Evolutionary conservation across 805 yeast species (phyloP).

Genomic region (Wickerhamomyces subpelliculosus): DNA sequence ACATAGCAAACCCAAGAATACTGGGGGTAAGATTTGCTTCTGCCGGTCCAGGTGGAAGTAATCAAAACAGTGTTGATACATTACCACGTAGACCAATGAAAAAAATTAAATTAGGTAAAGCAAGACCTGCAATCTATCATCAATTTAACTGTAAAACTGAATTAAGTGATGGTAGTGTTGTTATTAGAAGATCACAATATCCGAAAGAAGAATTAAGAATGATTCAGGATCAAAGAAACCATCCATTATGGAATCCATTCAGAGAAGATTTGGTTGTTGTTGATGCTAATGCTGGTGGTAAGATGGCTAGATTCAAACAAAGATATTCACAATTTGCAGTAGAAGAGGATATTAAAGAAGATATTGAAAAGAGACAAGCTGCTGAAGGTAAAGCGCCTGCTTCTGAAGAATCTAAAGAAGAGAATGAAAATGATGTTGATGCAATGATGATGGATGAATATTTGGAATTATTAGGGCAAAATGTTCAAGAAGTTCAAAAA

Average conservation of each 20-base stretch:
- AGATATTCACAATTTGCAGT: slow-evolving; percentile 49
- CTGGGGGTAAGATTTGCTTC: background rate
- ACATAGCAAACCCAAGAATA: background rate
- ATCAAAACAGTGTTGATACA: slow-evolving; percentile 14
- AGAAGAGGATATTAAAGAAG: slow-evolving; percentile 25
- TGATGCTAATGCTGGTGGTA: slow-evolving; percentile 82
- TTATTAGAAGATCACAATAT: slow-evolving; percentile 73
- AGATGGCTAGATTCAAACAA: slow-evolving; percentile 65
- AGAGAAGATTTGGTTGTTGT: slow-evolving; percentile 67
- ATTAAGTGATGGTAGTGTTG: slow-evolving; percentile 89
- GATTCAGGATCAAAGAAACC: slow-evolving; percentile 84
- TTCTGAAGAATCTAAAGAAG: slow-evolving; percentile 2
- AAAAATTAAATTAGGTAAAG: slow-evolving; percentile 70
- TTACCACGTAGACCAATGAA: slow-evolving; percentile 52
- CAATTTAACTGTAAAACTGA: slow-evolving; percentile 88
- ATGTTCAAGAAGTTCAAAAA: slow-evolving; percentile 45
- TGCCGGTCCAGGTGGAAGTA: too few species aligned
- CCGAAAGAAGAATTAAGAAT: slow-evolving; percentile 84
- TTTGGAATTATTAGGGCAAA: slow-evolving; percentile 53
- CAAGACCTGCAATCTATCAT: slow-evolving; percentile 89
- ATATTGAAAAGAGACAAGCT: slow-evolving; percentile 1
- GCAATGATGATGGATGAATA: slow-evolving; percentile 37
- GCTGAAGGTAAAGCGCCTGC: slow-evolving; percentile 4
- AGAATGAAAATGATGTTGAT: slow-evolving; percentile 9
- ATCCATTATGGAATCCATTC: slow-evolving; percentile 83